Conservation (phyloP, 257 asterid species). For the Penstemon davidsonii region DNA sequence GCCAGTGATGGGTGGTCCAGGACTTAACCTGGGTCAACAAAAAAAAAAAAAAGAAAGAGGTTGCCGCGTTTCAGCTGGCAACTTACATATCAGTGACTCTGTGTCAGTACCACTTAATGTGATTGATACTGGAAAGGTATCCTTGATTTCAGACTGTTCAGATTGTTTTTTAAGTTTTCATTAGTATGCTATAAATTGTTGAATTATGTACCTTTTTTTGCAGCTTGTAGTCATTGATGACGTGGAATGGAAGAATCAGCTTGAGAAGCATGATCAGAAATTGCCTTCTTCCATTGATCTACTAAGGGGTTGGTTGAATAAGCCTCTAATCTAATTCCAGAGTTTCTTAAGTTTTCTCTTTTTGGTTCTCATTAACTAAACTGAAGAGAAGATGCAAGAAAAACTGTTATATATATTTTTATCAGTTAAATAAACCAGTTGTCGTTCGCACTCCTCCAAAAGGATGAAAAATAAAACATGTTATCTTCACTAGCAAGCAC, state of each 20-base stretch:
- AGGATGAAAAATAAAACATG: neutral
- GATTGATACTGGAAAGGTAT: constrained; percentile 63
- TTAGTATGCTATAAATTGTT: neutral
- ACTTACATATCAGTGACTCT: constrained; percentile 47
- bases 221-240: constrained; percentile 51
- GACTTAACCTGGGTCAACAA: too few relatives aligned
- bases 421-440: neutral
- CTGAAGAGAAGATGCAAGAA: too few relatives aligned
- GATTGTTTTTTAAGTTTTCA: constrained; percentile 2
- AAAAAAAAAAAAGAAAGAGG: constrained; percentile 45
- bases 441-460: neutral
- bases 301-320: constrained; percentile 58
- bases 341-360: neutral
- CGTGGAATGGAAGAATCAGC: constrained; percentile 47
- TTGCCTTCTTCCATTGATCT: constrained; percentile 53
- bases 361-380: neutral
- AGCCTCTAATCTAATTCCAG: neutral
- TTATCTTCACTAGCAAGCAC: constrained; percentile 6
- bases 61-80: constrained; percentile 37
- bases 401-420: too few relatives aligned
- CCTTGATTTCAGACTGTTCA: constrained; percentile 15
- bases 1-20: too few relatives aligned
- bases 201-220: constrained; percentile 21
- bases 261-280: constrained; percentile 36
- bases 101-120: constrained; percentile 53